A percentile compares a stretch with the other conserved stretches of the same genome.
phyloP scores from a whole-genome alignment of 2,329 filamentous ascomycete genomes.

The Calonectria pseudoturangicola region DNA sequence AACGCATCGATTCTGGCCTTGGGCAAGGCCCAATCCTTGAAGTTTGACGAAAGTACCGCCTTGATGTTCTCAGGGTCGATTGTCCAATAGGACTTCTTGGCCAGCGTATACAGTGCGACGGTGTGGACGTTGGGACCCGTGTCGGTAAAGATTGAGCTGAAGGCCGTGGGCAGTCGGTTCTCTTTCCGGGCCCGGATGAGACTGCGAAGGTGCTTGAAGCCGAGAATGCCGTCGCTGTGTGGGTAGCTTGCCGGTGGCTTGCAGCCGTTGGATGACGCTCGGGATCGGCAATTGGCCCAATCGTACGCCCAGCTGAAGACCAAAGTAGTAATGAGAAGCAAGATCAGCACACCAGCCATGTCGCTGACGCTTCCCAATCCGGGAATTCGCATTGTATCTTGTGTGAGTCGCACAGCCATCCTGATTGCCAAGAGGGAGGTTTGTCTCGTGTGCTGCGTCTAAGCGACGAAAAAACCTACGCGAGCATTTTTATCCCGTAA shows the following conservation, averaged over 20 bases:
- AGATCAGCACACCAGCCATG: background rate
- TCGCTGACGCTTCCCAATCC: background rate
- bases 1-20: conserved; percentile 54
- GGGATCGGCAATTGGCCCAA: background rate
- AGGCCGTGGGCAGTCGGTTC: conserved; percentile 26
- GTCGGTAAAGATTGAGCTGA: conserved; percentile 33
- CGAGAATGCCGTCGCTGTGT: conserved; percentile 26
- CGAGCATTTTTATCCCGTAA: background rate
- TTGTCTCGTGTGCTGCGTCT: background rate
- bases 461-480: background rate
- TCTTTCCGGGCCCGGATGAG: conserved; percentile 20
- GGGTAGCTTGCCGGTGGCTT: conserved; percentile 19
- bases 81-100: conserved; percentile 45
- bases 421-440: background rate
- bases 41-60: conserved; percentile 69
- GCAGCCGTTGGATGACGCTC: conserved; percentile 23
- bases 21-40: conserved; percentile 64
- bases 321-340: too few relatives aligned
- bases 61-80: conserved; percentile 70
- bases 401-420: background rate
- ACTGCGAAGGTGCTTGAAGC: conserved; percentile 16
- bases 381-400: background rate
- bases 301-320: background rate
- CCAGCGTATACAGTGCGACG: conserved; percentile 11
- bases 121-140: conserved; percentile 19